A percentile compares a stretch with the other conserved stretches of the same genome.
Conservation (phyloP, 1,284 basidiomycete species). For the Nidula niveotomentosa region DNA sequence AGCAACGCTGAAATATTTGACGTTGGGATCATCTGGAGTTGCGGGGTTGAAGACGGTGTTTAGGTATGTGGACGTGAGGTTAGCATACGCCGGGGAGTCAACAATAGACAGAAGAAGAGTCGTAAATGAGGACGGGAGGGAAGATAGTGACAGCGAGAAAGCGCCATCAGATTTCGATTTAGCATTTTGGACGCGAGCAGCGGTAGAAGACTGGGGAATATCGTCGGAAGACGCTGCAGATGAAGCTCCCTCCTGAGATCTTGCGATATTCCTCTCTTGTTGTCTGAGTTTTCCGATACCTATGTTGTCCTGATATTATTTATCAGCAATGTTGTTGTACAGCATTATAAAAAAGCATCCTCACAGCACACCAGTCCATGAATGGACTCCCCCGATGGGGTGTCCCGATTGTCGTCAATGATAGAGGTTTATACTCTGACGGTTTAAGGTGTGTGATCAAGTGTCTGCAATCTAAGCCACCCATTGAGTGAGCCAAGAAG, state of each 20-base stretch:
- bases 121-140: conserved; percentile 80
- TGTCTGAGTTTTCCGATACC: conserved; percentile 70
- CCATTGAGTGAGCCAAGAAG: conserved; percentile 97
- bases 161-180: conserved; percentile 23
- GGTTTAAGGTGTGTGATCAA: conserved; percentile 88
- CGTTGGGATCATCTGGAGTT: conserved; percentile 82
- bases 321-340: not conserved
- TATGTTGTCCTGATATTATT: conserved; percentile 63
- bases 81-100: conserved; percentile 97
- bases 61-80: conserved; percentile 88
- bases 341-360: conserved; percentile 20
- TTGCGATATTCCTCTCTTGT: conserved; percentile 30
- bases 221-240: not conserved
- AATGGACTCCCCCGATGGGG: conserved; percentile 97
- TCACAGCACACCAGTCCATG: conserved; percentile 97
- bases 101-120: conserved; percentile 89
- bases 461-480: conserved; percentile 92
- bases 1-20: conserved; percentile 93
- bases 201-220: not conserved
- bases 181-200: not conserved
- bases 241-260: conserved; percentile 9
- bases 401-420: conserved; percentile 89
- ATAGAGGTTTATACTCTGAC: conserved; percentile 81
- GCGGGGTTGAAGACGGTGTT: conserved; percentile 88
- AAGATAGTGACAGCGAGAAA: conserved; percentile 44